Conservation (phyloP, 306 rosid species). For the Myrica gale region DNA sequence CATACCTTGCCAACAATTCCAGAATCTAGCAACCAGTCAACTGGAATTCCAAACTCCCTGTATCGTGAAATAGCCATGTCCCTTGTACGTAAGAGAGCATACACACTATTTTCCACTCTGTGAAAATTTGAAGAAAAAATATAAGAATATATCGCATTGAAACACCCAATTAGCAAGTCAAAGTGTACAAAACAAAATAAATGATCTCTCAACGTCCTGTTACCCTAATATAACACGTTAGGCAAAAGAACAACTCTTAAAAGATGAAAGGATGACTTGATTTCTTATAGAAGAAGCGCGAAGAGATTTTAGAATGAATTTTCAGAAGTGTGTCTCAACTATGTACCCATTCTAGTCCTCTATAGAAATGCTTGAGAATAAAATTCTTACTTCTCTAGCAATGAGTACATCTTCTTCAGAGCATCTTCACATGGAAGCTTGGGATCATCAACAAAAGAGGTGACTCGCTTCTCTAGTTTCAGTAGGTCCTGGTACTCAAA, state of each 20-base stretch:
- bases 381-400: constrained; percentile 85
- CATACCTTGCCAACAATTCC: constrained; percentile 98
- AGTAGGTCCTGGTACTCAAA: constrained; percentile 91
- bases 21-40: constrained; percentile 82
- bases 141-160: constrained; percentile 6
- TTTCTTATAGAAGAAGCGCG: not conserved
- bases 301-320: not conserved
- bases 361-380: constrained; percentile 22
- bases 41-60: constrained; percentile 90
- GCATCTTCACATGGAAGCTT: constrained; percentile 78
- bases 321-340: not conserved
- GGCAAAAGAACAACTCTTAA: not conserved
- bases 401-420: constrained; percentile 91
- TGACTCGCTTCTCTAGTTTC: constrained; percentile 79
- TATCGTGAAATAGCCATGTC: constrained; percentile 95
- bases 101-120: constrained; percentile 92
- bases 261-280: not conserved
- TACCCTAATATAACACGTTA: not conserved
- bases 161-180: not conserved
- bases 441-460: constrained; percentile 86
- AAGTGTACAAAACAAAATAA: not conserved
- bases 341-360: not conserved
- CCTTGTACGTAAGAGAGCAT: constrained; percentile 84
- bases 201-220: not conserved
- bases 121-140: constrained; percentile 26